Conservation (phyloP, 2,329 filamentous ascomycete species). For the Fonsecaea multimorphosa region DNA sequence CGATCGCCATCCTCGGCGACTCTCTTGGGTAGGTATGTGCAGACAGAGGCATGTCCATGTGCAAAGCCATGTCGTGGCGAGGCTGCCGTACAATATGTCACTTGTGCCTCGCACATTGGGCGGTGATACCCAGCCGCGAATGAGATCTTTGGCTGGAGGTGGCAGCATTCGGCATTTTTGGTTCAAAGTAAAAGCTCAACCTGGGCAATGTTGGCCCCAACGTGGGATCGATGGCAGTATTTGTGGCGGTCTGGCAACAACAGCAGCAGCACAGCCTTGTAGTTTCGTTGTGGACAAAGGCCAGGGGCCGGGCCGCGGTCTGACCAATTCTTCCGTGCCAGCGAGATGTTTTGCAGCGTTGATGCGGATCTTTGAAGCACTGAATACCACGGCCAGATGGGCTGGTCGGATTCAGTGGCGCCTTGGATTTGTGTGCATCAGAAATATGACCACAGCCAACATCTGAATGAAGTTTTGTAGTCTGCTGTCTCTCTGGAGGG, state of each 20-base stretch:
- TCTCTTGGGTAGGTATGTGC: constrained; percentile 44
- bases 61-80: constrained; percentile 51
- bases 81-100: constrained; percentile 51
- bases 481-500: neutral
- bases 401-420: too few relatives aligned
- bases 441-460: neutral
- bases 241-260: neutral
- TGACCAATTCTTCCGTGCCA: neutral
- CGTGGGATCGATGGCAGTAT: neutral
- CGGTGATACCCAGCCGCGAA: constrained; percentile 43
- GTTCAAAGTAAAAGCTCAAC: neutral
- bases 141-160: neutral
- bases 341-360: neutral
- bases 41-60: constrained; percentile 50
- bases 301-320: neutral
- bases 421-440: too few relatives aligned
- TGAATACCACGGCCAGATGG: neutral
- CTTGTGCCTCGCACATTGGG: constrained; percentile 49
- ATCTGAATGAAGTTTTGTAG: neutral
- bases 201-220: neutral
- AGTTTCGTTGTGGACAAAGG: neutral
- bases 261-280: neutral
- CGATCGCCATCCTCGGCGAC: constrained; percentile 42
- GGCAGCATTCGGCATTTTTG: constrained; percentile 1
- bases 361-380: neutral